Evolutionary conservation across 2,329 filamentous ascomycete species (phyloP).

Genomic region (Arthrobotrys megalospora): DNA sequence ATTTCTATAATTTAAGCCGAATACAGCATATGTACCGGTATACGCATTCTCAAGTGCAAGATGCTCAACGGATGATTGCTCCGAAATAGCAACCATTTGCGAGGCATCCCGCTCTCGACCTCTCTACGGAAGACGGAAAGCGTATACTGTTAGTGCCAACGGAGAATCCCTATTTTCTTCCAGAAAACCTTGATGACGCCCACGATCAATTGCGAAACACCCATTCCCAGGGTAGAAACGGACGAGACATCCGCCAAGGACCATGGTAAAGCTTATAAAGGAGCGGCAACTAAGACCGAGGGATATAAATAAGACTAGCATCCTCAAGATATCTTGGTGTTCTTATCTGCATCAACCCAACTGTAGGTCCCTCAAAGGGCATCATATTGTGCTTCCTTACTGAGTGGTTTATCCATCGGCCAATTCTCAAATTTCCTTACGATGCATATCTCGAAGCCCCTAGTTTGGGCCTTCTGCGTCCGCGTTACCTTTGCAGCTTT

Average conservation of each 20-base stretch:
- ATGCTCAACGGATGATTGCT: not conserved
- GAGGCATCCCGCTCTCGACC: not conserved
- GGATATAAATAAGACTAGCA: conserved; percentile 20
- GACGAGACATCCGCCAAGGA: conserved; percentile 19
- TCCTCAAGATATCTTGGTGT: conserved; percentile 9
- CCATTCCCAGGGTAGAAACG: conserved; percentile 9
- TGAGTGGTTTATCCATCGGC: not conserved
- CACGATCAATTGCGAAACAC: conserved; percentile 8
- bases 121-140: not conserved
- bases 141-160: not conserved
- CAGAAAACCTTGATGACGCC: not conserved
- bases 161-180: conserved; percentile 13
- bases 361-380: too few relatives aligned
- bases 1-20: not conserved
- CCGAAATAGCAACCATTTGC: not conserved
- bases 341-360: not conserved
- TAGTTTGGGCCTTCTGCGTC: conserved; percentile 51
- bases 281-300: conserved; percentile 8
- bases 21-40: not conserved
- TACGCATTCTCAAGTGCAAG: not conserved
- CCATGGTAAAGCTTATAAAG: conserved; percentile 31
- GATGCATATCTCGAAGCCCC: conserved; percentile 52
- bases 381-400: not conserved
- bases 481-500: conserved; percentile 54
- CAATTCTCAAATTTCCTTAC: not conserved